Evolutionary conservation across 2,329 filamentous ascomycete species (phyloP), one percentile per base, ranked within the genome.

Genomic region (Venturia oleaginea): DNA sequence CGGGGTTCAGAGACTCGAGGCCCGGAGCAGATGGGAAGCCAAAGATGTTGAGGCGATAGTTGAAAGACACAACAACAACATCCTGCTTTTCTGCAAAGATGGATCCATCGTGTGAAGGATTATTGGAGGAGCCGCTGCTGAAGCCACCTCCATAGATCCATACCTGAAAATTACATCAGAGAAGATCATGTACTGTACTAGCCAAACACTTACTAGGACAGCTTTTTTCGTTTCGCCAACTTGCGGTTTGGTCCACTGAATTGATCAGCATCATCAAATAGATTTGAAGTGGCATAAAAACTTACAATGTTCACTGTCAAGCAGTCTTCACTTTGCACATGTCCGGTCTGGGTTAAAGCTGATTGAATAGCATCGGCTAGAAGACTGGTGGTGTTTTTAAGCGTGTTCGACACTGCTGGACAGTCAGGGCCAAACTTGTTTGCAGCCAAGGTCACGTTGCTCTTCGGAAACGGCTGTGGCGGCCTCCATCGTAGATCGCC

Each of bases 91-190:
- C 73, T 24, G 74, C 72, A 30, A 78, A 69, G 34, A 67, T 70
- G 61, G 74, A 67, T 19, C 76, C 76, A 64, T 74, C 71, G 60
- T 75, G 76, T 66, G 75, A 74, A 4, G 75, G 71, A 4, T 69
- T 75, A 59, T 75, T 70, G 2, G 75, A 71, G 40, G 71, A 70
- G n/a, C 75, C 72, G 55, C 71, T 67, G 11, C 71, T 69, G 57
- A 75, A 79, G 5, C 74, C 76, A 13, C 38, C 64, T 43, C 30
- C 27, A 67, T 86, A 83, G 32, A 88, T 83, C 85, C 85, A 89
- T 1, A 62, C n/a, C 48, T 54, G 8, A 19, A 30, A 7, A 30
- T 5, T 30, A 8, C 4, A n/a, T 38, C 13, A 62, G 60, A 62
- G 3, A 17, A 13, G 32, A 64, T 73, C 76, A 70, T 51, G 76